These are phyloP conservation scores for Ophiostoma sp. DNA, from an alignment of 2,329 filamentous ascomycete genomes.

Conservation along the genomic window DNA sequence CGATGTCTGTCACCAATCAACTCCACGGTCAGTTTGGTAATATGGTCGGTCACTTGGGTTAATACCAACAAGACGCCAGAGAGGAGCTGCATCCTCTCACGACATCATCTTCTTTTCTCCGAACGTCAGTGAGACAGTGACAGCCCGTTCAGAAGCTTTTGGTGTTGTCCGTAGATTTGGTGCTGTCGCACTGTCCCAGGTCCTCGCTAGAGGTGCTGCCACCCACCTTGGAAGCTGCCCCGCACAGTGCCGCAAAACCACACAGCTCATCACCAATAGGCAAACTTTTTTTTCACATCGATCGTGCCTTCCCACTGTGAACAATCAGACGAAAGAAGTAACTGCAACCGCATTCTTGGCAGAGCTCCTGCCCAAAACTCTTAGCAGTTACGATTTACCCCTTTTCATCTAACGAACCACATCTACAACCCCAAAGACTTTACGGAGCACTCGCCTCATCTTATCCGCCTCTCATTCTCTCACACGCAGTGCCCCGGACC, in stretches of 20 bases:
- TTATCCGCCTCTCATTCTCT: neutral
- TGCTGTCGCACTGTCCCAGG: neutral
- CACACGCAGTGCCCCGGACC: constrained; percentile 1
- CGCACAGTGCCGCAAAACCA: constrained; percentile 26
- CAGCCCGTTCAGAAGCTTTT: neutral
- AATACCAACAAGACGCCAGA: neutral
- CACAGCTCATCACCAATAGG: constrained; percentile 20
- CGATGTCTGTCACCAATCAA: neutral
- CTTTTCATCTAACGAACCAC: neutral
- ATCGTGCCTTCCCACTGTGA: constrained; percentile 12
- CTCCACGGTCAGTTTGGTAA: neutral
- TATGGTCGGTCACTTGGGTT: neutral
- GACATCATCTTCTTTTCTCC: neutral
- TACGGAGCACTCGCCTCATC: too few relatives aligned
- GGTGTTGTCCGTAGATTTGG: neutral
- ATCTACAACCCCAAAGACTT: neutral
- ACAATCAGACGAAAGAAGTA: neutral
- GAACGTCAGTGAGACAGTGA: neutral
- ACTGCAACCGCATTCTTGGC: constrained; percentile 4
- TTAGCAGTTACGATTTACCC: neutral
- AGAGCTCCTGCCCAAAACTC: neutral
- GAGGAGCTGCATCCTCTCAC: constrained; percentile 9
- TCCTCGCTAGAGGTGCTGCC: neutral
- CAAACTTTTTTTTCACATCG: constrained; percentile 26
- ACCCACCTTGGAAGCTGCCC: neutral